A percentile compares a stretch with the other conserved stretches of the same genome.
These are phyloP conservation scores for Russula earlei DNA, from an alignment of 768 basidiomycete species.

Conservation along the genomic window DNA sequence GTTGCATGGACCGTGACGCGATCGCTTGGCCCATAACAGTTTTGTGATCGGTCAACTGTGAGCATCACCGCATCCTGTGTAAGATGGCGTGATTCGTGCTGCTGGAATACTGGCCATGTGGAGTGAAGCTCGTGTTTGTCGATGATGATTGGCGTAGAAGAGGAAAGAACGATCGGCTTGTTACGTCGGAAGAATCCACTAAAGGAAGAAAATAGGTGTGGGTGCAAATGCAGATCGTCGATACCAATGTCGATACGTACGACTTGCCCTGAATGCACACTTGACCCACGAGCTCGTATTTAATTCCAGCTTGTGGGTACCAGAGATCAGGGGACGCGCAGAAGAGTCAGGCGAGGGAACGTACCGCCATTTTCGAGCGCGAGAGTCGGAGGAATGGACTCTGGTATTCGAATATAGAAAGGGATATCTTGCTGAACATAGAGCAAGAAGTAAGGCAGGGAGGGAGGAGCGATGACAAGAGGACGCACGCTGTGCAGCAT, in stretches of 20 bases:
- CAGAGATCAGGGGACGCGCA: neutral
- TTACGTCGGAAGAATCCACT: conserved; percentile 80
- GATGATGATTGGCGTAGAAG: conserved; percentile 64
- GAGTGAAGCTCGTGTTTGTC: conserved; percentile 93
- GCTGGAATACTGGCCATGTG: conserved; percentile 85
- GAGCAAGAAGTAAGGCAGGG: neutral
- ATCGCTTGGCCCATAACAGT: conserved; percentile 84
- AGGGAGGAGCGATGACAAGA: neutral
- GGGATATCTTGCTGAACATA: conserved; percentile 67
- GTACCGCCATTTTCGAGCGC: conserved; percentile 67
- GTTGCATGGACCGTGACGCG: conserved; percentile 62
- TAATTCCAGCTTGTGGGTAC: conserved; percentile 53
- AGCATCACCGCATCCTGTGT: conserved; percentile 63
- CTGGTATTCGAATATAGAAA: conserved; percentile 86
- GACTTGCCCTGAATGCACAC: conserved; percentile 82
- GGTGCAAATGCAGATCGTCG: neutral
- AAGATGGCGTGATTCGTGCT: conserved; percentile 61
- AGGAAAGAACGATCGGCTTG: conserved; percentile 58
- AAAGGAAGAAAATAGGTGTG: neutral
- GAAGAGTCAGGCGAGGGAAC: conserved; percentile 14
- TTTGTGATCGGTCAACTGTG: conserved; percentile 61
- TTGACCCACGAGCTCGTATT: conserved; percentile 84
- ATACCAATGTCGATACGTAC: conserved; percentile 32
- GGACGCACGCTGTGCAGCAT: conserved; percentile 51
- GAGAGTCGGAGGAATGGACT: conserved; percentile 81